Conservation (phyloP, 2,329 filamentous ascomycete species). For the Blastomyces emzantsi region DNA sequence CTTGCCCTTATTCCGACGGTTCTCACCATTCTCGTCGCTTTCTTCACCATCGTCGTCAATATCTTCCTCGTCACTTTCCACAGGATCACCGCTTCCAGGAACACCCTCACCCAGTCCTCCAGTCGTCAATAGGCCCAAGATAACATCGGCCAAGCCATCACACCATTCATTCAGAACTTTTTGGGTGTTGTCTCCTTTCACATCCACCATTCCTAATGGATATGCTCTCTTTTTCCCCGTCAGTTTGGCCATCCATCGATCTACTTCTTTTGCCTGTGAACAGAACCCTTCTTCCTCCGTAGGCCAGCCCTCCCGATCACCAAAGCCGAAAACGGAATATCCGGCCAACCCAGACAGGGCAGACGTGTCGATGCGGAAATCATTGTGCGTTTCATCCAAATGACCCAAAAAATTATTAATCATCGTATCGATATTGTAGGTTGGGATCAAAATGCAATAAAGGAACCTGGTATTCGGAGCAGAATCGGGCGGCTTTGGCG, state of each 20-base stretch:
- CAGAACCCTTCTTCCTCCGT: slow-evolving; percentile 86
- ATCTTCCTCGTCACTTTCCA: slow-evolving; percentile 75
- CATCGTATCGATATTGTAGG: slow-evolving; percentile 92
- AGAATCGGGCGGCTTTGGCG: slow-evolving; percentile 52
- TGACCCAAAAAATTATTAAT: slow-evolving; percentile 81
- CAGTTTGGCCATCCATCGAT: slow-evolving; percentile 96
- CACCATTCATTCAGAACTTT: slow-evolving; percentile 68
- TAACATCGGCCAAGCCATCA: slow-evolving; percentile 60
- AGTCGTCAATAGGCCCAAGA: slow-evolving; percentile 50
- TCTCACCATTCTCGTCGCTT: slow-evolving; percentile 29
- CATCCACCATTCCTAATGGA: slow-evolving; percentile 79
- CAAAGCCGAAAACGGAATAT: slow-evolving; percentile 90
- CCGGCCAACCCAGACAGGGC: slow-evolving; percentile 68
- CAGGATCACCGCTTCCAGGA: slow-evolving; percentile 68
- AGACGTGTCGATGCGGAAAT: slow-evolving; percentile 90
- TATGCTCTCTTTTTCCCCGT: slow-evolving; percentile 79
- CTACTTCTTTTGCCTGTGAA: slow-evolving; percentile 79
- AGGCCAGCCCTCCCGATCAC: slow-evolving; percentile 86
- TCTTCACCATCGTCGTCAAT: slow-evolving; percentile 48
- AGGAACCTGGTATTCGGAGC: slow-evolving; percentile 52
- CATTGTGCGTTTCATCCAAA: slow-evolving; percentile 84
- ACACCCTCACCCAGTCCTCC: slow-evolving; percentile 55
- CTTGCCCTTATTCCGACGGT: slow-evolving; percentile 36
- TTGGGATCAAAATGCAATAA: slow-evolving; percentile 78
- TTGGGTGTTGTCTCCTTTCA: slow-evolving; percentile 58